Percentiles rank a stretch among this genome's conserved stretches.
Conservation (phyloP, 495 filamentous ascomycete genomes). For the Podospora pseudocomata region DNA sequence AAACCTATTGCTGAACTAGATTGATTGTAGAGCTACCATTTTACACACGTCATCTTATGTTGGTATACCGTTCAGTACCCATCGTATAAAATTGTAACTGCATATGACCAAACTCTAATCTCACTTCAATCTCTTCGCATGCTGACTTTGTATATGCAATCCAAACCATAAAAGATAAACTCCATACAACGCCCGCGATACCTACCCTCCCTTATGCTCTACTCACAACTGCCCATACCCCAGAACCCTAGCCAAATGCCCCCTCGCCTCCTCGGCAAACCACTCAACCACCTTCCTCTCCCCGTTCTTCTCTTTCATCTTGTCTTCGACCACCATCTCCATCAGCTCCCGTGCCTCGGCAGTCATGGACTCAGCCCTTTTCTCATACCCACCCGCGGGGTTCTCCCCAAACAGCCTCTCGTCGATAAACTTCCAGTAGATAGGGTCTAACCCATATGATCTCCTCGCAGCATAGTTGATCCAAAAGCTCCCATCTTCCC, state of each 20-base stretch:
- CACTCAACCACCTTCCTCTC: slow-evolving; percentile 22
- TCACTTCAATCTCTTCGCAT: too few relatives aligned
- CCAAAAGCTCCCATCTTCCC: slow-evolving; percentile 34
- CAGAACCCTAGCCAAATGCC: slow-evolving; percentile 10
- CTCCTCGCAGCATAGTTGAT: slow-evolving; percentile 29
- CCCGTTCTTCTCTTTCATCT: slow-evolving; percentile 25
- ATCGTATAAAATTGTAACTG: too few relatives aligned
- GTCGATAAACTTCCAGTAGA: slow-evolving; percentile 28
- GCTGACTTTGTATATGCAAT: not conserved
- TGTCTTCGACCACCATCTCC: slow-evolving; percentile 20
- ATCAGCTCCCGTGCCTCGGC: slow-evolving; percentile 16
- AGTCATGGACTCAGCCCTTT: slow-evolving; percentile 24
- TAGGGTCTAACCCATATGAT: slow-evolving; percentile 30
- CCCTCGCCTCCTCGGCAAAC: slow-evolving; percentile 16
- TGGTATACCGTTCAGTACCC: too few relatives aligned
- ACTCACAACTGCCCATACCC: not conserved
- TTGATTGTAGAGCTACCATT: too few relatives aligned
- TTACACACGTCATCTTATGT: too few relatives aligned
- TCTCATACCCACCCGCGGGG: slow-evolving; percentile 24
- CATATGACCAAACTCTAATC: too few relatives aligned
- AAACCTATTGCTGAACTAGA: too few relatives aligned
- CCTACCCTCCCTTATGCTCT: not conserved
- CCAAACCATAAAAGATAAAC: not conserved
- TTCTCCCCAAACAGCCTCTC: slow-evolving; percentile 27
- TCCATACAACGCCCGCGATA: not conserved